Percentiles rank a stretch among this genome's conserved stretches.
These are phyloP conservation scores for Trypanosoma lewisi DNA, from an alignment of 208 protist genomes.

Conservation along the genomic window DNA sequence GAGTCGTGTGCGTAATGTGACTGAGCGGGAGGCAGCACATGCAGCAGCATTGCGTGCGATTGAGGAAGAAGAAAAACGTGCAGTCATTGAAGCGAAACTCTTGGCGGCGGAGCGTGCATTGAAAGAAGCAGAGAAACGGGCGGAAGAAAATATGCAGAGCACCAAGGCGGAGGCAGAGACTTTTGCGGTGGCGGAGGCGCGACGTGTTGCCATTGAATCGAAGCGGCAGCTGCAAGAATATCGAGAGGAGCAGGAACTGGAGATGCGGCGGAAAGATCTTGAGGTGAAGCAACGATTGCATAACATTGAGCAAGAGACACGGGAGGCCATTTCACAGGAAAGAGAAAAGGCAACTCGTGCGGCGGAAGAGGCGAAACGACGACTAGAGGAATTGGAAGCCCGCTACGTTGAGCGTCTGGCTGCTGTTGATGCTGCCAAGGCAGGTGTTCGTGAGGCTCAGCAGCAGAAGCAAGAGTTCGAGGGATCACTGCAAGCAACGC, in stretches of 20 bases:
- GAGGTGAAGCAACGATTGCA: constrained; percentile 32
- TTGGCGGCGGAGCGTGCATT: constrained; percentile 51
- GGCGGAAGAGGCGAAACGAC: constrained; percentile 36
- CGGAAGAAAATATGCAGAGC: constrained; percentile 33
- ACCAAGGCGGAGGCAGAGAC: constrained; percentile 42
- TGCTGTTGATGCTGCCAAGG: constrained; percentile 28
- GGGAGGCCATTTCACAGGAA: constrained; percentile 37
- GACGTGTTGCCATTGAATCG: constrained; percentile 29
- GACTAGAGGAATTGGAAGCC: constrained; percentile 41
- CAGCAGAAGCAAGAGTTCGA: constrained; percentile 27
- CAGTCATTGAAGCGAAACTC: constrained; percentile 52
- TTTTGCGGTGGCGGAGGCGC: constrained; percentile 40
- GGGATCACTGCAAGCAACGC: constrained; percentile 8
- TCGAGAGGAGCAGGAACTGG: constrained; percentile 32
- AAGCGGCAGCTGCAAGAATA: constrained; percentile 34
- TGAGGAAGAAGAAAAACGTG: constrained; percentile 46
- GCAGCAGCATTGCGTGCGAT: constrained; percentile 39
- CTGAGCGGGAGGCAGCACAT: constrained; percentile 38
- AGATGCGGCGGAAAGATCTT: constrained; percentile 2
- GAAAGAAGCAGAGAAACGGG: constrained; percentile 45
- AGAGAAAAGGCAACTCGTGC: constrained; percentile 37
- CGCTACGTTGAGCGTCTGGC: constrained; percentile 39
- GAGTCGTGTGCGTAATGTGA: constrained; percentile 34
- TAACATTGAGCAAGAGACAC: constrained; percentile 36
- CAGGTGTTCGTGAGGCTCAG: constrained; percentile 35